Evolutionary conservation across 2,329 filamentous ascomycete genomes (phyloP).

Genomic region (Phaeosphaeria sp.): DNA sequence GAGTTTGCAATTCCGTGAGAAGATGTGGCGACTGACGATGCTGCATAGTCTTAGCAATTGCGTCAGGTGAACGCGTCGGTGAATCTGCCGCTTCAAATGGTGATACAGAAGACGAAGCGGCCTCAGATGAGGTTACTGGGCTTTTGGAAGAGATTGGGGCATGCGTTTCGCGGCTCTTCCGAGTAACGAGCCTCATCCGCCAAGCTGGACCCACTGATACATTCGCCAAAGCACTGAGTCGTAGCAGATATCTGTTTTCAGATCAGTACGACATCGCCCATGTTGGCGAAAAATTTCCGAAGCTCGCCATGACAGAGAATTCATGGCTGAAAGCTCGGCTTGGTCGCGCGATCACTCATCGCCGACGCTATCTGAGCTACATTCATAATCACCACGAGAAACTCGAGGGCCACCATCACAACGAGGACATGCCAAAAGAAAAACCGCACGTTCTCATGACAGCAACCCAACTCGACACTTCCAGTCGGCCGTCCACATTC

Average conservation of each 20-base stretch:
- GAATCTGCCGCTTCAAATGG: neutral
- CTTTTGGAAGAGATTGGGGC: slow-evolving; percentile 20
- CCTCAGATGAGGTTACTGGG: slow-evolving; percentile 13
- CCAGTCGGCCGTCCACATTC: slow-evolving; percentile 15
- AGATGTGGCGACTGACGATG: neutral
- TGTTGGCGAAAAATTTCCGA: slow-evolving; percentile 4
- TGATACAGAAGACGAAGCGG: neutral
- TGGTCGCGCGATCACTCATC: slow-evolving; percentile 26
- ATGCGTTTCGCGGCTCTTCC: slow-evolving; percentile 20
- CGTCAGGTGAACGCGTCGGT: slow-evolving; percentile 10
- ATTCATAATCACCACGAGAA: slow-evolving; percentile 21
- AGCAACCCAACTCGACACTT: slow-evolving; percentile 1
- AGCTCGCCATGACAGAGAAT: slow-evolving; percentile 12
- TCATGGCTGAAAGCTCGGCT: slow-evolving; percentile 20
- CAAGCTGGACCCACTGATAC: slow-evolving; percentile 18
- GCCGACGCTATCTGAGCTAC: slow-evolving; percentile 26
- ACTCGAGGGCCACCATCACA: slow-evolving; percentile 8
- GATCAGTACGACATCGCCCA: neutral
- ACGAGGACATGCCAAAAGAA: neutral
- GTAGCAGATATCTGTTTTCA: slow-evolving; percentile 18
- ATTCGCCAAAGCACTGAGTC: slow-evolving; percentile 23
- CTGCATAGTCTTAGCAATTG: slow-evolving; percentile 7
- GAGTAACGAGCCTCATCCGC: slow-evolving; percentile 23
- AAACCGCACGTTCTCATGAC: neutral
- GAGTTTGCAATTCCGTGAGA: neutral